Conservation (phyloP, 371 early-diverging fungal species). For the Funneliformis caledonium region DNA sequence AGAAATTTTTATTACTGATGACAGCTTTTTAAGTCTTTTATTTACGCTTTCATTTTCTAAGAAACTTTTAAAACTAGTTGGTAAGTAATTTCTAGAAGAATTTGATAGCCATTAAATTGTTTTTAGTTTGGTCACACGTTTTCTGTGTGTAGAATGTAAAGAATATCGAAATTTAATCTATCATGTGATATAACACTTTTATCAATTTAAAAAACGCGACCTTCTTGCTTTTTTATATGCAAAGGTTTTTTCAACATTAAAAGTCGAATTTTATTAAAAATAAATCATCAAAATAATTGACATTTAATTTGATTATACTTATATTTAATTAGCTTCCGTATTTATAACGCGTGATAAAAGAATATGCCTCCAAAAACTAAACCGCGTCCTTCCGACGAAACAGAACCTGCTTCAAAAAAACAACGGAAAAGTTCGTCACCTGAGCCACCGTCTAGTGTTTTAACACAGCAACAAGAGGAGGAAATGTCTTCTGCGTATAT, state of each 20-base stretch:
- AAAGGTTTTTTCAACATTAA: neutral
- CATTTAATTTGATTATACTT: neutral
- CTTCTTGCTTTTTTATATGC: neutral
- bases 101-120: neutral
- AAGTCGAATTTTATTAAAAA: neutral
- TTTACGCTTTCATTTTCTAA: neutral
- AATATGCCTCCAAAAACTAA: constrained; percentile 16
- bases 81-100: neutral
- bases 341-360: neutral
- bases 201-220: neutral
- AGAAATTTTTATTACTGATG: neutral
- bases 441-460: constrained; percentile 30
- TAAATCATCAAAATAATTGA: neutral
- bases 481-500: constrained; percentile 81
- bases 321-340: neutral
- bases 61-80: neutral
- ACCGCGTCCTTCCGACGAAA: neutral
- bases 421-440: neutral
- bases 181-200: neutral
- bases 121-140: neutral
- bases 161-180: neutral
- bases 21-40: neutral
- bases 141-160: neutral
- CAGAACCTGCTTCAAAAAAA: neutral
- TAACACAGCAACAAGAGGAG: constrained; percentile 75